A percentile compares a stretch with the other conserved stretches of the same genome.
phyloP scores from a whole-genome alignment of 495 filamentous ascomycete species.

The Penicilliopsis zonata region DNA sequence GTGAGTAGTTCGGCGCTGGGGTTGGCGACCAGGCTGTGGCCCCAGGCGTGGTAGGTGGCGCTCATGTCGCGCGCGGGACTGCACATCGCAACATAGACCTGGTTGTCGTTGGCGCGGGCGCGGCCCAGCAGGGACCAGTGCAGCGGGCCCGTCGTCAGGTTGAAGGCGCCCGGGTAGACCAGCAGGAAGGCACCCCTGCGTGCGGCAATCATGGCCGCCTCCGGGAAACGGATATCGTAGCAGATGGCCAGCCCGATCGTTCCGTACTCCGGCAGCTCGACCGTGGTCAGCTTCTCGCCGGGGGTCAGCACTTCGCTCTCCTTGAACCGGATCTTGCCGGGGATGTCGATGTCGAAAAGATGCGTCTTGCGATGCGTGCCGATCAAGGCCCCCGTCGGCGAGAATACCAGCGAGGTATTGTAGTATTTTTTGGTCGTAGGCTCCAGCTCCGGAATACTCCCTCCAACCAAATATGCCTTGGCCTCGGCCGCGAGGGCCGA shows the following conservation, averaged over 20 bases:
- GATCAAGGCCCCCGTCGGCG: conserved; percentile 61
- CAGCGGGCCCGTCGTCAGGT: conserved; percentile 78
- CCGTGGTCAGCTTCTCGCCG: conserved; percentile 66
- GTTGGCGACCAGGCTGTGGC: conserved; percentile 78
- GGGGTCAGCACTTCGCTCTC: conserved; percentile 83
- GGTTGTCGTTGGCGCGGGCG: conserved; percentile 85
- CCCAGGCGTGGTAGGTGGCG: conserved; percentile 79
- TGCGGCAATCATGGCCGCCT: conserved; percentile 83
- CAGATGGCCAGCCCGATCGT: conserved; percentile 81
- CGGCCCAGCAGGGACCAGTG: conserved; percentile 82
- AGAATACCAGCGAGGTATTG: conserved; percentile 83
- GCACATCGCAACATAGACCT: conserved; percentile 87
- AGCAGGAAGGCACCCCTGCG: conserved; percentile 71
- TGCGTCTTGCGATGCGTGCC: conserved; percentile 88
- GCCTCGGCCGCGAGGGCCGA: conserved; percentile 65
- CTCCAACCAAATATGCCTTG: conserved; percentile 70
- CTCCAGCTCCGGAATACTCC: conserved; percentile 79
- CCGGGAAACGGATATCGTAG: conserved; percentile 95
- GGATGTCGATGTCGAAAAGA: conserved; percentile 98
- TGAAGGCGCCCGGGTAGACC: conserved; percentile 92
- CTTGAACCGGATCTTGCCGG: conserved; percentile 80
- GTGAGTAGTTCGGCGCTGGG: conserved; percentile 75
- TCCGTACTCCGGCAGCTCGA: conserved; percentile 80
- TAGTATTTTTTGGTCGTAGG: conserved; percentile 60
- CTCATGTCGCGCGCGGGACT: conserved; percentile 73